Conservation (phyloP, 208 protist species). For the Trichomonas gallinae region DNA sequence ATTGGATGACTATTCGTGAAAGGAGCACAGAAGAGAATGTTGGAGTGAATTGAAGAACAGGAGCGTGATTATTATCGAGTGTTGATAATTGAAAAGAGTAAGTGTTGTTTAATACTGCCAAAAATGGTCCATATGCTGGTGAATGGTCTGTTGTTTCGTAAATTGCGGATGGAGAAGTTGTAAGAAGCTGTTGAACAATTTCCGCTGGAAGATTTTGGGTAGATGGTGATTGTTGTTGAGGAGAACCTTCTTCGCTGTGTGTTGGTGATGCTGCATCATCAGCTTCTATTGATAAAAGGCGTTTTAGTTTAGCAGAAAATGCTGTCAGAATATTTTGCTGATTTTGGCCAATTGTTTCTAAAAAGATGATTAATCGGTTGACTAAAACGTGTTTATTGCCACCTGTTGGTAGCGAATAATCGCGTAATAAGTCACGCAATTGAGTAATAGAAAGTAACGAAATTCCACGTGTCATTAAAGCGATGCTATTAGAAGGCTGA, state of each 20-base stretch:
- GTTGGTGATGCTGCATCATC: neutral
- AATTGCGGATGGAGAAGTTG: neutral
- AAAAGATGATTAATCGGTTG: neutral
- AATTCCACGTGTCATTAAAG: neutral
- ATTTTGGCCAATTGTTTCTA: neutral
- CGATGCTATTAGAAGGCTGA: neutral
- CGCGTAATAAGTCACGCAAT: neutral
- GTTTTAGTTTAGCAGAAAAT: neutral
- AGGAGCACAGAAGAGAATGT: neutral
- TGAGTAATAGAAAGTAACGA: neutral
- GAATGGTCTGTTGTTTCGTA: neutral
- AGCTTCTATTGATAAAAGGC: neutral
- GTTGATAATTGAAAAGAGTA: neutral
- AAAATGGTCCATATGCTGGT: neutral
- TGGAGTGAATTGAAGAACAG: neutral
- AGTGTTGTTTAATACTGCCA: neutral
- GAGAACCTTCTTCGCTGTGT: neutral
- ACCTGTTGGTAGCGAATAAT: neutral
- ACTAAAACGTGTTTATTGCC: neutral
- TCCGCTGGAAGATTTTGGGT: neutral
- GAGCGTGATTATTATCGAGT: neutral
- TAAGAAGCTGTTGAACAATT: neutral
- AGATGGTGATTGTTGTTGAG: neutral
- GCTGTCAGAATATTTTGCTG: neutral
- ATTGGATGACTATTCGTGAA: neutral